These are phyloP conservation scores for Aethionema arabicum DNA, from an alignment of 345 rosid genomes.

Conservation along the genomic window DNA sequence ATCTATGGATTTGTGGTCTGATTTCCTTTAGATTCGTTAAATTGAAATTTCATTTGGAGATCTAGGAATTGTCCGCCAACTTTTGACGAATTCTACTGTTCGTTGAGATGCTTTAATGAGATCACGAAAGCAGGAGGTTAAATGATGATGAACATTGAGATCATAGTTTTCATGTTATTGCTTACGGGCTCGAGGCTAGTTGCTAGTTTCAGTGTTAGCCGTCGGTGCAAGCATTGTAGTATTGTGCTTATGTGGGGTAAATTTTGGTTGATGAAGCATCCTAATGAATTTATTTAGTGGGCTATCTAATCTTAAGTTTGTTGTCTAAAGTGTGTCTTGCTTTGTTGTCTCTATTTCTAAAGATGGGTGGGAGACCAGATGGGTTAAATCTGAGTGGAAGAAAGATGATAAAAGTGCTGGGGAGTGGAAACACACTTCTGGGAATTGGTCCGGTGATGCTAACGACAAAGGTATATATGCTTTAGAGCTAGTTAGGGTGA, in stretches of 20 bases:
- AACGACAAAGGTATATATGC: conserved; percentile 69
- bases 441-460: conserved; percentile 75
- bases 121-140: background rate
- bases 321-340: background rate
- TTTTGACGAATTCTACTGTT: background rate
- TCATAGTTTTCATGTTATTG: background rate
- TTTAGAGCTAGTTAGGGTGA: background rate
- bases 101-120: background rate
- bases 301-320: background rate
- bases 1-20: conserved; percentile 24
- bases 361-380: conserved; percentile 83
- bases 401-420: conserved; percentile 73
- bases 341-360: background rate
- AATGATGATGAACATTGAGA: background rate
- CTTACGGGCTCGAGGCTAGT: background rate
- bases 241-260: too few species aligned
- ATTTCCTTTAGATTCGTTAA: background rate
- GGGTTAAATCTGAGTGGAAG: conserved; percentile 86
- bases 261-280: background rate
- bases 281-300: too few species aligned
- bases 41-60: background rate
- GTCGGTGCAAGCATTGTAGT: background rate
- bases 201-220: conserved; percentile 7
- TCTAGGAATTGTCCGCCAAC: conserved; percentile 3
- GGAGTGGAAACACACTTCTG: conserved; percentile 79